Evolutionary conservation across 2,329 filamentous ascomycete species (phyloP), one percentile per base, ranked within the genome.

Genomic region (Botryotinia calthae): DNA sequence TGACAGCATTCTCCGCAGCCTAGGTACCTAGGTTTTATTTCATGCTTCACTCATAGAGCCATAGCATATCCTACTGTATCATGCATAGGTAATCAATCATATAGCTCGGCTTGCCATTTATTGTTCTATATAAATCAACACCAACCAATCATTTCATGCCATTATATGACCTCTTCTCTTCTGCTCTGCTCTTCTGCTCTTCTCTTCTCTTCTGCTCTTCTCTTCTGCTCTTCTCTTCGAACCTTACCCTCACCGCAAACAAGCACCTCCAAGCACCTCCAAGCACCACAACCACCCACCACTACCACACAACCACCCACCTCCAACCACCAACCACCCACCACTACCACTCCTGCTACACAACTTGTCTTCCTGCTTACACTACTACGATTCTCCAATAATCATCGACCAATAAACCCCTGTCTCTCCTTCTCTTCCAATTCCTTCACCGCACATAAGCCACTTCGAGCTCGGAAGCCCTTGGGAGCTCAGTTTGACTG

Each of bases 391-490:
- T 58, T 34, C 34, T 59, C 56, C 34, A 59, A 34, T 1, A 25
- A 51, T 4, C 28, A 37, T 20, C 64, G 16, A 67, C 22, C 48
- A 67, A 48, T 54, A 37, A n/a, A 18, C 46, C n/a, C 22, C 8
- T 9, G 25, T 4, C 4, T 20, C n/a, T 7, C 44, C 22, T 40
- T 67, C 64, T 46, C n/a, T 37, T 28, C 46, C 16, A 8, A 56
- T 18, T 71, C 66, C 68, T 74, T 46, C 76, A 77, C 75, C 72
- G 66, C 58, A 71, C 76, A 46, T 74, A 74, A 67, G 78, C 78
- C 54, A 75, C 74, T n/a, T 76, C 77, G 63, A 76, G 78, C 63
- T 72, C 74, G 25, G 65, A 8, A 74, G 2, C 2, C 8, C n/a
- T 46, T 22, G 7, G 61, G 40, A 22, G 14, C 40, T 22, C 61